Base-by-base conservation (phyloP, 306 rosid genomes). In the Vigna mungo region DNA sequence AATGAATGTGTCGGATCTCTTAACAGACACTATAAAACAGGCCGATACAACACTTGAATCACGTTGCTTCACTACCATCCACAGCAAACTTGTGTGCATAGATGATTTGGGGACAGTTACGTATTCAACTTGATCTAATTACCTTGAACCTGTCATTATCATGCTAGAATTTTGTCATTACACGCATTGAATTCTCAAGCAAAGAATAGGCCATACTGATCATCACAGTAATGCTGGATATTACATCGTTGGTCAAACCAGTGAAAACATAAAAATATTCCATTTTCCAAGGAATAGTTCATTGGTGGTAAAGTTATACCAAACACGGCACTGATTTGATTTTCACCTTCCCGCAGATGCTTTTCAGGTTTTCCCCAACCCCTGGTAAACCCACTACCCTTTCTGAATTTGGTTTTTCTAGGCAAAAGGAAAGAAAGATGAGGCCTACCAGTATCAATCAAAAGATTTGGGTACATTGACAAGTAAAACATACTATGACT, bases 401-500 rank as follows among this genome's bases (percentile, higher is more conserved):
- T 58, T 60, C 44, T 59, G 78, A 5, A 55, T 36, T 55, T 25
- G 75, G 17, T 66, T 39, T 63, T 61, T 58, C 85, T 62, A 51
- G 83, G 62, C 64, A 54, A 65, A 15, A 67, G 62, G 30, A 17
- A 71, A 63, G 37, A 52, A 16, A 66, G 16, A 82, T 69, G 41
- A 21, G 68, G 73, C 47, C 68, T 49, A 41, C 64, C 72, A 79
- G 71, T 71, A 68, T 51, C 39, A 27, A 82, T 48, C 63, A 71
- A 78, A 72, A 83, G 74, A 74, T 70, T 77, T 55, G 43, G 39
- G 78, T 80, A 74, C 84, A 69, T 79, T 75, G 76, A 76, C 86
- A 37, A 81, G 80, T 81, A 85, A 71, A 83, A 77, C 67, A 72
- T 62, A 85, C 87, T 76, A 70, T 53, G 65, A 32, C 85, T 73